Evolutionary conservation across 1,284 basidiomycete species (phyloP).

Genomic region (Lignosus rhinocerotis): DNA sequence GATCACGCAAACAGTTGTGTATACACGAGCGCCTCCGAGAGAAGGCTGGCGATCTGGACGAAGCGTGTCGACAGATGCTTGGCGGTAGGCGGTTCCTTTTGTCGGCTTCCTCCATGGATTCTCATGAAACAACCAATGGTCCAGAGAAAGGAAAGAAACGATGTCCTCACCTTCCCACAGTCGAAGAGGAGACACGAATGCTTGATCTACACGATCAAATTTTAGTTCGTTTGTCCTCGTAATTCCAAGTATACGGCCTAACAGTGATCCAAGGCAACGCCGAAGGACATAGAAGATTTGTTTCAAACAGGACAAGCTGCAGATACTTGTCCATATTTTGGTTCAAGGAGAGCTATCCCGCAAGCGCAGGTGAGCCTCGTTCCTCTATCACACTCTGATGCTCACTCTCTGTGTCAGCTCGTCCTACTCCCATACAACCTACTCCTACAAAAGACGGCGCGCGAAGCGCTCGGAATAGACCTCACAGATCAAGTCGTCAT

Average conservation of each 20-base stretch:
- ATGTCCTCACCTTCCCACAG: constrained; percentile 81
- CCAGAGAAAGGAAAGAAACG: constrained; percentile 62
- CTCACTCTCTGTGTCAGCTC: constrained; percentile 47
- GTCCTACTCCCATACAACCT: constrained; percentile 95
- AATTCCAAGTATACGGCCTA: neutral
- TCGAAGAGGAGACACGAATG: constrained; percentile 72
- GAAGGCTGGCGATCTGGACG: constrained; percentile 81
- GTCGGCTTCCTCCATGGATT: no score
- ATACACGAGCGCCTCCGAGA: constrained; percentile 81
- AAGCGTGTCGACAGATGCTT: constrained; percentile 87
- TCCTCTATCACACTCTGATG: neutral
- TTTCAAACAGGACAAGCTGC: constrained; percentile 67
- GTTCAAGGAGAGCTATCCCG: constrained; percentile 81
- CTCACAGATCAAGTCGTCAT: constrained; percentile 84
- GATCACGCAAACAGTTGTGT: constrained; percentile 92
- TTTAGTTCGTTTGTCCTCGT: constrained; percentile 51
- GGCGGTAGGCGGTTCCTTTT: constrained; percentile 51
- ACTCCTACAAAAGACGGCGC: constrained; percentile 80
- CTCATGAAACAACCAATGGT: neutral
- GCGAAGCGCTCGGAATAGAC: constrained; percentile 87
- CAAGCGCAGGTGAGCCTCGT: constrained; percentile 78
- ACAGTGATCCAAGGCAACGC: constrained; percentile 62
- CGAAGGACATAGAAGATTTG: constrained; percentile 95
- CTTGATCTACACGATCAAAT: constrained; percentile 90
- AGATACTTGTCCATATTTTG: constrained; percentile 92